Evolutionary conservation across 768 basidiomycete genomes (phyloP), one percentile per base, ranked within the genome.

Genomic region (Lactarius hatsudake): DNA sequence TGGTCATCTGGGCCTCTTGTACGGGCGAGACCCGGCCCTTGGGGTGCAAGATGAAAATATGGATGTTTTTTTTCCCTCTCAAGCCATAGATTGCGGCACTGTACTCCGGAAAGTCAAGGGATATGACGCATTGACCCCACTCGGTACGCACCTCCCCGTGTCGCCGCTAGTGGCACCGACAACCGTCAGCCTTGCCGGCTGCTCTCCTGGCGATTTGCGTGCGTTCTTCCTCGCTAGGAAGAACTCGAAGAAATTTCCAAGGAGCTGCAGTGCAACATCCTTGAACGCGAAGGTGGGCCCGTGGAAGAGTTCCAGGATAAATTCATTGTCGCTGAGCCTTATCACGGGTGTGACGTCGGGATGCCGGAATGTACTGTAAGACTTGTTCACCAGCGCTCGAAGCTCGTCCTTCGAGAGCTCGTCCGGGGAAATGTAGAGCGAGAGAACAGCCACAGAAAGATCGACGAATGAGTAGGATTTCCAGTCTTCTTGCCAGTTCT

Each of bases 1-100:
- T 98, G 2, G 97, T 98, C 97, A 99, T 99, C 77, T 99, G 97
- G 1, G 96, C 96, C 75, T 98, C 96, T 74, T 99, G 97, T 68
- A 99, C 94, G 10, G 95, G 95, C 0, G 96, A 98, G 59, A 98
- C 90, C 34, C 96, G 91, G 6, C 94, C 95, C 73, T 93, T 95
- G 6, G 97, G 97, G 75, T 97, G 94, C n/a, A 98, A 86, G 73
- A 99, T 98, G 81, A 97, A 98, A 75, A 98, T 96, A 59, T 93
- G 93, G 70, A 99, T 84, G 74, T 98, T 93, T 62, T 88, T 87
- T 77, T 98, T 99, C 72, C 89, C 90, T 48, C 96, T 87, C 20
- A 99, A 83, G 55, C 97, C 97, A 75, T 99, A 98, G 75, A 99
- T 99, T 18, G 97, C 97, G 36, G 97, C 97, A 75, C 96, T 98